phyloP scores from a whole-genome alignment of 345 rosid species.

The Euclidium syriacum region DNA sequence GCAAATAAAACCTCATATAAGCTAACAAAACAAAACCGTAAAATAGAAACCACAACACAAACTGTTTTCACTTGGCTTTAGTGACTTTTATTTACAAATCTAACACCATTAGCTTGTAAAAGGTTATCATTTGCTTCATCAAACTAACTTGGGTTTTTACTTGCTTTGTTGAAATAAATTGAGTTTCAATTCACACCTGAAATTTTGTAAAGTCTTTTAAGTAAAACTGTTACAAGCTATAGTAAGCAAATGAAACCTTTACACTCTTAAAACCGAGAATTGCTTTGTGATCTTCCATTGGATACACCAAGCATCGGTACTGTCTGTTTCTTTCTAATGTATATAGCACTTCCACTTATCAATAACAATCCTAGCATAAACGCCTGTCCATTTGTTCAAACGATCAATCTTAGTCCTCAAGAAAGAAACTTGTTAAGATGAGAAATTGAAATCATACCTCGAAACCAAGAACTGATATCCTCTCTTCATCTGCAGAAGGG shows the following conservation, averaged over 20 bases:
- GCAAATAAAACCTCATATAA: too few relatives aligned
- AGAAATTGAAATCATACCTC: slow-evolving; percentile 51
- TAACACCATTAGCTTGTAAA: too few relatives aligned
- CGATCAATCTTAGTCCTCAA: not conserved
- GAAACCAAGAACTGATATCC: slow-evolving; percentile 69
- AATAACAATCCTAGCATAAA: slow-evolving; percentile 47
- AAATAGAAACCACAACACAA: too few relatives aligned
- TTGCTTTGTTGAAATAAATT: too few relatives aligned
- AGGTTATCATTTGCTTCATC: too few relatives aligned
- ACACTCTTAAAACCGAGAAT: slow-evolving; percentile 50
- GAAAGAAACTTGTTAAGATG: not conserved
- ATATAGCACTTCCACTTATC: slow-evolving; percentile 58
- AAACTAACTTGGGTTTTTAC: too few relatives aligned
- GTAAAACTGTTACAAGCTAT: too few relatives aligned
- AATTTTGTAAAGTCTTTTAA: too few relatives aligned
- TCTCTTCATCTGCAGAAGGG: slow-evolving; percentile 60
- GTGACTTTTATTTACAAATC: too few relatives aligned
- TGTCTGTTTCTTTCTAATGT: slow-evolving; percentile 50
- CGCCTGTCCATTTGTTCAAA: slow-evolving; percentile 40
- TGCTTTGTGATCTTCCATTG: slow-evolving; percentile 52
- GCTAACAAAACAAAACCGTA: too few relatives aligned
- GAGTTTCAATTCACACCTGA: too few relatives aligned
- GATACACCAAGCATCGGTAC: slow-evolving; percentile 52
- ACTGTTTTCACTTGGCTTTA: too few relatives aligned
- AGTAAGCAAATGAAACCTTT: slow-evolving; percentile 4